Percentiles rank a stretch among this genome's conserved stretches.
These are phyloP conservation scores for Candolleomyces aberdarensis DNA, from an alignment of 768 basidiomycete species.

Conservation along the genomic window DNA sequence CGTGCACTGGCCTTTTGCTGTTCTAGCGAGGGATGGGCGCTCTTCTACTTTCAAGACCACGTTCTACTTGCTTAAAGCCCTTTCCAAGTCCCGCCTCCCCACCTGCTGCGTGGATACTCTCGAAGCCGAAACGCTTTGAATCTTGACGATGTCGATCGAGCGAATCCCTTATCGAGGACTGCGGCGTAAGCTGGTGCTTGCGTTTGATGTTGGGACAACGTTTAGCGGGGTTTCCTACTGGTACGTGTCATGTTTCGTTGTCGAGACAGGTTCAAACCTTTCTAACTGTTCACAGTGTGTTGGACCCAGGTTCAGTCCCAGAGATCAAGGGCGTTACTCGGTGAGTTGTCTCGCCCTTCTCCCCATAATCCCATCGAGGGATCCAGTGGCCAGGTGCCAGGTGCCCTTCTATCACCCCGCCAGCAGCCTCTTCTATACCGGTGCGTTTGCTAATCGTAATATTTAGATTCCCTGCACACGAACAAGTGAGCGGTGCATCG, in stretches of 20 bases:
- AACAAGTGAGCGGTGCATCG: slow-evolving; percentile 35
- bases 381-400: no score
- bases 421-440: neutral
- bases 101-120: no score
- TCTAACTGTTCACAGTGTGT: slow-evolving; percentile 20
- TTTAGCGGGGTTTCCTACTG: slow-evolving; percentile 41
- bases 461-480: slow-evolving; percentile 41
- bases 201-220: slow-evolving; percentile 41
- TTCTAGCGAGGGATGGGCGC: no score
- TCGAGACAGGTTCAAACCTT: no score
- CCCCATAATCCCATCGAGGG: neutral
- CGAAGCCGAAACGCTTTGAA: no score
- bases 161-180: slow-evolving; percentile 13
- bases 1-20: no score
- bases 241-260: no score
- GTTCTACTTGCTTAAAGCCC: no score
- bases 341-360: neutral
- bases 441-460: no score
- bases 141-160: no score
- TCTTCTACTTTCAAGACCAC: no score
- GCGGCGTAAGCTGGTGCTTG: slow-evolving; percentile 32
- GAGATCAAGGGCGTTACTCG: slow-evolving; percentile 20
- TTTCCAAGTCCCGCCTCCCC: no score
- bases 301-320: slow-evolving; percentile 35
- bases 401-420: neutral